Base-by-base conservation (phyloP, 371 early-diverging fungal genomes). In the Mucor sp. region DNA sequence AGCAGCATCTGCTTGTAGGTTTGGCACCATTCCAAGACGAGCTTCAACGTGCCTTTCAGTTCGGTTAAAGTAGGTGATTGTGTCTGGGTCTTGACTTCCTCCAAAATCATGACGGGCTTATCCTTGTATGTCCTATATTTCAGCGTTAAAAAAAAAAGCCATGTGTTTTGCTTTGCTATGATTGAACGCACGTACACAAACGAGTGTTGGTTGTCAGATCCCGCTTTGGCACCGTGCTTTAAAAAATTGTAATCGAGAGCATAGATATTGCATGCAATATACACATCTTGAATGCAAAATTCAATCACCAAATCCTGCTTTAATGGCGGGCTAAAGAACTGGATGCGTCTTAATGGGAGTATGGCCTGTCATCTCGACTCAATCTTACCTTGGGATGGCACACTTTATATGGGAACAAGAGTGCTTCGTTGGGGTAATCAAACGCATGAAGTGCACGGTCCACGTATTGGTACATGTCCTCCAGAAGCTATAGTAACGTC, bases 331-430 rank as follows among this genome's bases (percentile, higher is more conserved):
- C 58, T 73, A 59, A 82, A 82, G 58, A 65, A 74, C 78, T 81
- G 17, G 30, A 15, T 17, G n/a, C 11, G 23, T 8, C 12, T 50
- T 19, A 23, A 23, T 50, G 25, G 25, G 6, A 23, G 11, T 4
- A 19, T 37, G 8, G 25, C 23, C 25, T 19, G n/a, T 23, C 8
- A 4, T 12, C 9, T 9, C 8, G 12, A 11, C 17, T 6, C 28
- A 28, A 39, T 53, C 6, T 69, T 75, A 81, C 81, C 66, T 79
- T 82, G 25, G 82, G 78, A 56, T 82, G 83, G 37, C 83, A 82
- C n/a, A 82, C 80, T 69, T 80, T 80, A 53, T 78, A 79, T 3
- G 83, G 83, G 50, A 82, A 82, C 15, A 78, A 66, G 19, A 74
- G 62, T 1, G 83, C 70, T 60, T 76, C 78, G 25, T 64, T 75